Evolutionary conservation across 2,329 filamentous ascomycete genomes (phyloP).

Genomic region (Ceratocystis ficicola): DNA sequence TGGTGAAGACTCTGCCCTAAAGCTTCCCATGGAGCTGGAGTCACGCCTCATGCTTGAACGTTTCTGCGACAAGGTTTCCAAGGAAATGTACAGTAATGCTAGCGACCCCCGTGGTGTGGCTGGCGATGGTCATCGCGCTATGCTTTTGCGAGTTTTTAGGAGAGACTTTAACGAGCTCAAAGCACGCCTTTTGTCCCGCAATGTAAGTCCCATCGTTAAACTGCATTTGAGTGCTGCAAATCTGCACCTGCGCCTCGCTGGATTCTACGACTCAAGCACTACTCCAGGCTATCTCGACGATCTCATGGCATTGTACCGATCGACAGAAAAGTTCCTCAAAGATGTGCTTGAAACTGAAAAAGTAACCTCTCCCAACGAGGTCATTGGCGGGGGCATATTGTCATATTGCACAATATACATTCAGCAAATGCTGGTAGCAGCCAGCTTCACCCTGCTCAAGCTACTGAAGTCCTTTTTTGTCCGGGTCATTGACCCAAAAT

Average conservation of each 20-base stretch:
- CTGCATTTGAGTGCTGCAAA: slow-evolving; percentile 61
- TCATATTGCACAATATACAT: slow-evolving; percentile 63
- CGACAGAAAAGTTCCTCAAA: slow-evolving; percentile 57
- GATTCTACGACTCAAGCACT: slow-evolving; percentile 67
- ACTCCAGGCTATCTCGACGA: slow-evolving; percentile 62
- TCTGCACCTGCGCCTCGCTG: slow-evolving; percentile 63
- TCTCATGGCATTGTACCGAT: slow-evolving; percentile 62
- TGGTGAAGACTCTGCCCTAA: slow-evolving; percentile 37
- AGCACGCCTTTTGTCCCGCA: slow-evolving; percentile 46
- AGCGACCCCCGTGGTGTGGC: slow-evolving; percentile 59
- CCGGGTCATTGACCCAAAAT: slow-evolving; percentile 55
- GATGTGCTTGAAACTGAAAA: slow-evolving; percentile 46
- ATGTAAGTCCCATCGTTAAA: slow-evolving; percentile 45
- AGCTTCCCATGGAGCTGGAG: slow-evolving; percentile 50
- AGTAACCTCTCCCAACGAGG: slow-evolving; percentile 35
- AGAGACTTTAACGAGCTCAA: slow-evolving; percentile 53
- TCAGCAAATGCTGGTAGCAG: slow-evolving; percentile 75
- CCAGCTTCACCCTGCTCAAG: slow-evolving; percentile 64
- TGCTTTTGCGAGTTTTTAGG: slow-evolving; percentile 54
- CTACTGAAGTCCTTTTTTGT: slow-evolving; percentile 67
- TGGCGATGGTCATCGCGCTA: slow-evolving; percentile 53
- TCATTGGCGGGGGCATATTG: slow-evolving; percentile 43
- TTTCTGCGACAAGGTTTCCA: slow-evolving; percentile 65
- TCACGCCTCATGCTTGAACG: slow-evolving; percentile 59
- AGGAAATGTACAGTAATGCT: slow-evolving; percentile 67